A percentile compares a stretch with the other conserved stretches of the same genome.
Evolutionary conservation across 2,329 filamentous ascomycete species (phyloP).

Genomic region (Chrysoporthe austroafricana): DNA sequence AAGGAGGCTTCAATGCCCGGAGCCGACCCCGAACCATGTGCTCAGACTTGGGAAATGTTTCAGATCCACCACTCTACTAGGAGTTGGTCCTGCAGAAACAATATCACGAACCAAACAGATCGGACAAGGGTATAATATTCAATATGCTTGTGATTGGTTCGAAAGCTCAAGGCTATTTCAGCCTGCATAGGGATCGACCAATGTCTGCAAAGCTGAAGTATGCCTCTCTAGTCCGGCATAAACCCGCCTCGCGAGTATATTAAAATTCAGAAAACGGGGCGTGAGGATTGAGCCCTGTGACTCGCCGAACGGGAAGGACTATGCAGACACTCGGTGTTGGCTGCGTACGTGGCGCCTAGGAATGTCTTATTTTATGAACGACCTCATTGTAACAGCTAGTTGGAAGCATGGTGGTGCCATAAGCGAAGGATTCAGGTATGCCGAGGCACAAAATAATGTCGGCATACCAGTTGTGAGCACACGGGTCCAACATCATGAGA

Average conservation of each 20-base stretch:
- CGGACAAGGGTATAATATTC: neutral
- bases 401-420: neutral
- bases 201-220: neutral
- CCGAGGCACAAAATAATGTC: neutral
- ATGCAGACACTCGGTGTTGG: too few species aligned
- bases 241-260: neutral
- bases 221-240: neutral
- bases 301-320: neutral
- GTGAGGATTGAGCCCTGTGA: neutral
- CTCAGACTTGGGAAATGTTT: neutral
- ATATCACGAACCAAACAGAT: constrained; percentile 13
- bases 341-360: neutral
- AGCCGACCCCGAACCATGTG: neutral
- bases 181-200: neutral
- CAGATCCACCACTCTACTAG: neutral
- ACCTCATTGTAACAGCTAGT: neutral
- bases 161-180: neutral
- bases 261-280: too few species aligned
- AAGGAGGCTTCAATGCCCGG: neutral
- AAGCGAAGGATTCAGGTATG: neutral
- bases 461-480: neutral
- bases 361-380: neutral
- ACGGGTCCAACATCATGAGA: neutral
- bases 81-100: neutral
- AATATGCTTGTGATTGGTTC: constrained; percentile 4